Evolutionary conservation across 345 rosid genomes (phyloP), one percentile per base, ranked within the genome.

Genomic region (Lepidium didymum): DNA sequence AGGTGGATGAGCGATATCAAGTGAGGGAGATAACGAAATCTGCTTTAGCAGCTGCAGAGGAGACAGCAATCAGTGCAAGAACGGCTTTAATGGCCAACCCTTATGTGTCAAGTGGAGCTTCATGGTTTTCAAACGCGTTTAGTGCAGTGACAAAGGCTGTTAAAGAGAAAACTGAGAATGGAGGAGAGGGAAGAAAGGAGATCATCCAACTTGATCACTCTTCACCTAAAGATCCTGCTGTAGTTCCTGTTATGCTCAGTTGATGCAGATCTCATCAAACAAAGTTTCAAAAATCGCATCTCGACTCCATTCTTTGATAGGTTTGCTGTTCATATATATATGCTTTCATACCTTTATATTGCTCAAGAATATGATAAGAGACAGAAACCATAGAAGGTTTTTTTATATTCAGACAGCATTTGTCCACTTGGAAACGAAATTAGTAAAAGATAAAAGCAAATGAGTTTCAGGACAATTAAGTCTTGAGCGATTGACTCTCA

Each of bases 21-120:
- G 97, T 94, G 54, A 87, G 89, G 3, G 99, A 85, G 84, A 94
- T 87, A 75, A 87, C 99, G 3, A 94, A 88, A 57, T 85, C 92
- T 2, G 97, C 99, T 56, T 78, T 86, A 45, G 86, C 87, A 10
- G 91, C 77, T 43, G 97, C 99, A 0, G 97, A 89, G 79, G 87
- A 89, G 73, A 89, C 68, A 66, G 96, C 90, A 13, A 85, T 87
- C 57, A 83, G 42, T 43, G 97, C 97, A 7, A 88, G 97, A 56
- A 79, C 90, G 5, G 93, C 97, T 43, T 80, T 94, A 67, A 89
- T 94, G 97, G 87, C 86, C 19, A 94, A 94, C 73, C 79, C 89
- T 46, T 89, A 87, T 56, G 91, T 91, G 3, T 85, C 86, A 52
- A 81, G 90, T 0, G 83, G 96, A 40, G 90, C 96, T 10, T 45